phyloP scores from a whole-genome alignment of 179 eudicot genomes.

The Carnegiea gigantea region DNA sequence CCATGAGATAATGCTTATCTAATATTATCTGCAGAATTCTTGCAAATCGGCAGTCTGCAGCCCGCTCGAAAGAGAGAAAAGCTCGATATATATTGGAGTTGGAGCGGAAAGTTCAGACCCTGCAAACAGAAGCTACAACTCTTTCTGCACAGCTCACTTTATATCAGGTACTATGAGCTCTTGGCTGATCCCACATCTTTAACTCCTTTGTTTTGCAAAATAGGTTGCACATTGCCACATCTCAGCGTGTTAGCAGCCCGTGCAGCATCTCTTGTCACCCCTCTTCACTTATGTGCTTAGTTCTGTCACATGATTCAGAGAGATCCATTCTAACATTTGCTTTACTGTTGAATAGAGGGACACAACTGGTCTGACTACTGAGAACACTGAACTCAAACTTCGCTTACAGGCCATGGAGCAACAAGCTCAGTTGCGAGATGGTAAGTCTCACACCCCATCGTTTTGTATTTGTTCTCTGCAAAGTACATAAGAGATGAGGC shows the following conservation, averaged over 20 bases:
- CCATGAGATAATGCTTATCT: background rate
- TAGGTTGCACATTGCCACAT: no score
- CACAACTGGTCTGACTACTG: slow-evolving; percentile 47
- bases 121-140: slow-evolving; percentile 56
- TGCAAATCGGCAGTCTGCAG: slow-evolving; percentile 54
- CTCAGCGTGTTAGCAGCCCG: no score
- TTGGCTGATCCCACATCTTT: background rate
- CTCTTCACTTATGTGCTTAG: background rate
- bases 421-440: slow-evolving; percentile 68
- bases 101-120: slow-evolving; percentile 51
- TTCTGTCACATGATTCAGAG: background rate
- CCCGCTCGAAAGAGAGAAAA: slow-evolving; percentile 53
- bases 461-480: background rate
- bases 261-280: no score
- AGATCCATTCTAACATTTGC: slow-evolving; percentile 5
- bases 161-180: slow-evolving; percentile 35
- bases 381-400: slow-evolving; percentile 63
- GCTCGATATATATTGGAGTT: slow-evolving; percentile 48
- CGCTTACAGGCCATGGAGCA: slow-evolving; percentile 64
- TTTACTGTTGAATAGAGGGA: slow-evolving; percentile 43
- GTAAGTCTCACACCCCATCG: slow-evolving; percentile 29
- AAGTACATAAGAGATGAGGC: background rate
- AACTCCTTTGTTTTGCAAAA: background rate
- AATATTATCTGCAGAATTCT: slow-evolving; percentile 31
- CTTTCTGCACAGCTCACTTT: slow-evolving; percentile 53